Evolutionary conservation across 768 basidiomycete genomes (phyloP).

Genomic region (Peribolospora baueri): DNA sequence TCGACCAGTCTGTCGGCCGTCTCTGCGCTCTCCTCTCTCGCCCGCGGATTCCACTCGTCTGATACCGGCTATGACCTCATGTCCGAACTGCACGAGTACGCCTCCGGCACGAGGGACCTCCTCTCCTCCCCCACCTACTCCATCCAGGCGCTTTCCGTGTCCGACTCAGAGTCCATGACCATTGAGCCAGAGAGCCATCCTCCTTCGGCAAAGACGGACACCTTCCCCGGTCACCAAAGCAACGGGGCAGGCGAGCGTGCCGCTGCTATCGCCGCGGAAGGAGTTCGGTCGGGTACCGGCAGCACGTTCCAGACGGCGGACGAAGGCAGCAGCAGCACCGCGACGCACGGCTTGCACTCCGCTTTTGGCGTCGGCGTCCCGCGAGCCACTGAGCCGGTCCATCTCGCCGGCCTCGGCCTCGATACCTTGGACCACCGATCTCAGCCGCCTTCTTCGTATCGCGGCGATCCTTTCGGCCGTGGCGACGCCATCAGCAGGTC

Average conservation of each 20-base stretch:
- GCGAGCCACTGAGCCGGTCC: too few species aligned
- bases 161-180: neutral
- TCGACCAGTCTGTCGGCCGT: neutral
- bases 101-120: neutral
- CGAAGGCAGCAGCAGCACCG: neutral
- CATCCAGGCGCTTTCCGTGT: conserved; percentile 1
- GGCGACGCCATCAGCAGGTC: too few species aligned
- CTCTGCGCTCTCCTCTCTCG: conserved; percentile 1
- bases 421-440: too few species aligned
- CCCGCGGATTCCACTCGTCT: neutral
- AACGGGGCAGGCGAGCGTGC: neutral
- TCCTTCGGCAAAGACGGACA: neutral
- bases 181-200: neutral
- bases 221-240: neutral
- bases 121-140: conserved; percentile 1
- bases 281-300: neutral
- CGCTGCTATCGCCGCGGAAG: neutral
- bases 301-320: neutral
- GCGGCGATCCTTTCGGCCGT: too few species aligned
- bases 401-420: too few species aligned
- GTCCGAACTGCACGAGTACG: neutral
- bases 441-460: too few species aligned
- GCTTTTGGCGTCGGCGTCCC: too few species aligned
- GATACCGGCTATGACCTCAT: conserved; percentile 2
- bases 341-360: too few species aligned